Base-by-base conservation (phyloP, 441 rosid genomes). In the Arabidopsis lyrata region DNA sequence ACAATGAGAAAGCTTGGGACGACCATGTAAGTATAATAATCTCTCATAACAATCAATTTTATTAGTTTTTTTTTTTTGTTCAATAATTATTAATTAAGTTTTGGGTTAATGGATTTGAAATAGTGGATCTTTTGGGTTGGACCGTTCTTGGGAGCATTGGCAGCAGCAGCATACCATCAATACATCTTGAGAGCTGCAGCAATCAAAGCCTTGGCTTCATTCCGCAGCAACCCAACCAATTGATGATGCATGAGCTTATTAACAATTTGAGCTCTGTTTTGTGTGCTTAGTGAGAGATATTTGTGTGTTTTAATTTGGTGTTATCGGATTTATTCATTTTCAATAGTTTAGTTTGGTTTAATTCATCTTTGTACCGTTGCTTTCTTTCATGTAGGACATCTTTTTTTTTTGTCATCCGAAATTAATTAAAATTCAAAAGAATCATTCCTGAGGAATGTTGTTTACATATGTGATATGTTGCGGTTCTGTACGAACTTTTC, bases 51-150 rank as follows among this genome's bases (percentile, higher is more conserved):
- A 42, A n/a, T 14, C 24, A 16, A 18, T 22, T 50, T 36, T 14
- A 5, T 3, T 32, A 36, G 4, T 18, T 18, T 27, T 59, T 10
- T 34, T 59, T 18, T 18, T 27, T 59, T 10, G 48, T 59, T 24
- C 14, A 50, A 36, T 58, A 13, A 20, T 54, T 4, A 35, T 6
- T 5, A 38, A 38, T 6, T 20, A 68, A 56, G 2, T n/a, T 39
- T 59, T 48, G 32, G 20, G 32, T 69, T 22, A 34, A 49, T 55
- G 54, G 18, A n/a, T 39, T 6, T 67, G 13, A n/a, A 16, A 9
- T 77, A 86, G 90, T 87, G 88, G 88, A 83, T 87, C 18, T 87
- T 87, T 72, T 83, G 88, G 88, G 88, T 83, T 18, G 91, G 87
- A 35, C 90, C 88, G 4, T 82, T 83, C 47, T 71, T 79, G 3